These are phyloP conservation scores for Cladosporium sp. DNA, from an alignment of 2,329 filamentous ascomycete species.

Conservation along the genomic window DNA sequence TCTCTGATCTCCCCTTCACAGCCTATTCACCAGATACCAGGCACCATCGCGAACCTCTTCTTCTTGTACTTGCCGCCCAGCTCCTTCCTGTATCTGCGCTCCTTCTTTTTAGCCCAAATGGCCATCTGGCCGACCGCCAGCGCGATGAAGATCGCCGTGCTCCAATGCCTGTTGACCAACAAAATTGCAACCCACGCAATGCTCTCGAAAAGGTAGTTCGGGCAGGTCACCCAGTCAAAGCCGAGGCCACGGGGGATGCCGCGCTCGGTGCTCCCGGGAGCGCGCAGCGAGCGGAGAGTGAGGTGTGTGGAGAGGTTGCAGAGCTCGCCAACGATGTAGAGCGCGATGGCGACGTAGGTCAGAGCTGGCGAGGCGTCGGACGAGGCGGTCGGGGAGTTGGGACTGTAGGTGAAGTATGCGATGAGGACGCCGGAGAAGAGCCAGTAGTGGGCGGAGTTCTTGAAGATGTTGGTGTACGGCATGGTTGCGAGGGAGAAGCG, in stretches of 20 bases:
- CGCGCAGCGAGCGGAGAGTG: slow-evolving; percentile 70
- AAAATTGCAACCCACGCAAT: slow-evolving; percentile 80
- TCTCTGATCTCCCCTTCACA: neutral
- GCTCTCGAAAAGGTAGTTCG: slow-evolving; percentile 94
- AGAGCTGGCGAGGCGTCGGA: slow-evolving; percentile 40
- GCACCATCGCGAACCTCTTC: slow-evolving; percentile 80
- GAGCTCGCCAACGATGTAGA: slow-evolving; percentile 73
- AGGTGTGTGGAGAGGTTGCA: slow-evolving; percentile 75
- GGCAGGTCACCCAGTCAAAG: slow-evolving; percentile 83
- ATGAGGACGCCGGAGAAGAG: slow-evolving; percentile 70
- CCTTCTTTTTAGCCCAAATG: slow-evolving; percentile 85
- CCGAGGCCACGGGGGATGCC: slow-evolving; percentile 83
- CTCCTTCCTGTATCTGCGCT: slow-evolving; percentile 79
- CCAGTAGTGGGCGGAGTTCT: slow-evolving; percentile 97
- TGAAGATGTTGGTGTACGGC: slow-evolving; percentile 85
- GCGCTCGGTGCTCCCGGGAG: slow-evolving; percentile 72
- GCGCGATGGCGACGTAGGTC: slow-evolving; percentile 60
- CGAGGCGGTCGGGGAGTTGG: slow-evolving; percentile 60
- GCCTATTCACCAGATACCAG: slow-evolving; percentile 59
- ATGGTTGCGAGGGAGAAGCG: slow-evolving; percentile 93
- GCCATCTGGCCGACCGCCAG: slow-evolving; percentile 75
- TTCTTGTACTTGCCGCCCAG: slow-evolving; percentile 93
- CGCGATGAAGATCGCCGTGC: slow-evolving; percentile 68
- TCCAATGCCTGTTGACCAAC: slow-evolving; percentile 71
- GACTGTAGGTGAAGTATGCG: slow-evolving; percentile 78